phyloP scores from a whole-genome alignment of 805 yeast species.

The Candida jianshihensis region DNA sequence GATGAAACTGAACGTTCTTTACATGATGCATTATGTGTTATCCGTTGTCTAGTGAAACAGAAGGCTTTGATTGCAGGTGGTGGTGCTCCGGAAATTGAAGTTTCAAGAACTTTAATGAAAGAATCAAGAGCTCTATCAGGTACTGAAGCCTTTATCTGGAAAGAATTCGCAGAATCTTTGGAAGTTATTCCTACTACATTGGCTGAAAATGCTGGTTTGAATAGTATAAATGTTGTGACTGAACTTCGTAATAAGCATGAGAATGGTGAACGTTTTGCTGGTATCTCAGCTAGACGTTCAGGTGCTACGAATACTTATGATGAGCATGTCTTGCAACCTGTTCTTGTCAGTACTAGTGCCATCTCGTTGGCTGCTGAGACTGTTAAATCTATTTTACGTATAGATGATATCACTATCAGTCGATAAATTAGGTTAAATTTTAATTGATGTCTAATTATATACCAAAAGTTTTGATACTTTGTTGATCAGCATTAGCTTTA shows the following conservation, averaged over 20 bases:
- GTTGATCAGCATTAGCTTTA: too few species aligned
- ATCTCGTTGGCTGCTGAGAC: conserved; percentile 93
- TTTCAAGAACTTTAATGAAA: conserved; percentile 92
- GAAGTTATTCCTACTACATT: conserved; percentile 92
- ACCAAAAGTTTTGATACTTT: too few species aligned
- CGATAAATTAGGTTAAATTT: too few species aligned
- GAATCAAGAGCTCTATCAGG: conserved; percentile 91
- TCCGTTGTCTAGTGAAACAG: conserved; percentile 81
- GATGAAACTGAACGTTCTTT: conserved; percentile 97
- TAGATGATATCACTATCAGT: conserved; percentile 94
- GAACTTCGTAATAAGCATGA: conserved; percentile 88
- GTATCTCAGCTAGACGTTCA: conserved; percentile 89
- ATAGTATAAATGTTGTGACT: conserved; percentile 86
- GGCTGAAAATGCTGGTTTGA: conserved; percentile 96
- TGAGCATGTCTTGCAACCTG: conserved; percentile 96
- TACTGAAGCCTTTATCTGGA: conserved; percentile 54
- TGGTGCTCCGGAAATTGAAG: conserved; percentile 97
- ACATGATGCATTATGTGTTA: conserved; percentile 91
- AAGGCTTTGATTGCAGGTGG: conserved; percentile 98
- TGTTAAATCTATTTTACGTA: conserved; percentile 90
- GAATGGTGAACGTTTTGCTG: conserved; percentile 87
- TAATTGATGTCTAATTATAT: too few species aligned
- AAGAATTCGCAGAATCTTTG: conserved; percentile 75
- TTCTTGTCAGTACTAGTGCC: conserved; percentile 89
- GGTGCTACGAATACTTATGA: conserved; percentile 87